Percentiles rank a stretch among this genome's conserved stretches.
Evolutionary conservation across 2,329 filamentous ascomycete species (phyloP).

Genomic region (Penicillium brevicompactum): DNA sequence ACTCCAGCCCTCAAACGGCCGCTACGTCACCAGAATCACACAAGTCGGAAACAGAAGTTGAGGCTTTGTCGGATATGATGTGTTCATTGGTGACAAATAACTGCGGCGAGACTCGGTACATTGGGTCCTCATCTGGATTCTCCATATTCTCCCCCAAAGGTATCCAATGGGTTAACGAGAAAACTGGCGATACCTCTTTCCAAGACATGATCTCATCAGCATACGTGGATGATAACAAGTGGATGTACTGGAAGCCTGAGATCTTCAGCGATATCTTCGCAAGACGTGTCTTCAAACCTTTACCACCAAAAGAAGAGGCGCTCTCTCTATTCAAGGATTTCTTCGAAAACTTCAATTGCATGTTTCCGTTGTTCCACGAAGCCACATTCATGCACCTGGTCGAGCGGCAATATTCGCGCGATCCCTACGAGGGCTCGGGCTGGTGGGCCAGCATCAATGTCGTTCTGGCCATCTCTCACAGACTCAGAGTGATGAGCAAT

Average conservation of each 20-base stretch:
- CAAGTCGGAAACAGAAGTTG: slow-evolving; percentile 70
- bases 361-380: slow-evolving; percentile 96
- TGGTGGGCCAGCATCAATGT: slow-evolving; percentile 99
- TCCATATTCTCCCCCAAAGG: slow-evolving; percentile 98
- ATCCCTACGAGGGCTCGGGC: slow-evolving; percentile 91
- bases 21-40: slow-evolving; percentile 56
- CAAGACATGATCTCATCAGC: slow-evolving; percentile 91
- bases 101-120: slow-evolving; percentile 91
- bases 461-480: slow-evolving; percentile 87
- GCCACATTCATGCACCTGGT: slow-evolving; percentile 98
- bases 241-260: slow-evolving; percentile 98
- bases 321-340: slow-evolving; percentile 87
- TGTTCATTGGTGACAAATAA: slow-evolving; percentile 96
- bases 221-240: slow-evolving; percentile 91
- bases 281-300: slow-evolving; percentile 76
- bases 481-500: slow-evolving; percentile 93
- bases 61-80: slow-evolving; percentile 96
- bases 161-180: slow-evolving; percentile 97
- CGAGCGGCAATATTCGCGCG: slow-evolving; percentile 86
- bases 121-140: slow-evolving; percentile 95
- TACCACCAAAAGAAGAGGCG: slow-evolving; percentile 86
- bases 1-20: slow-evolving; percentile 54
- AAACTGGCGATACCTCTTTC: slow-evolving; percentile 94
- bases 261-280: slow-evolving; percentile 92
- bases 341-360: slow-evolving; percentile 98